Evolutionary conservation across 768 basidiomycete genomes (phyloP).

Genomic region (Cystofilobasidium ferigula): DNA sequence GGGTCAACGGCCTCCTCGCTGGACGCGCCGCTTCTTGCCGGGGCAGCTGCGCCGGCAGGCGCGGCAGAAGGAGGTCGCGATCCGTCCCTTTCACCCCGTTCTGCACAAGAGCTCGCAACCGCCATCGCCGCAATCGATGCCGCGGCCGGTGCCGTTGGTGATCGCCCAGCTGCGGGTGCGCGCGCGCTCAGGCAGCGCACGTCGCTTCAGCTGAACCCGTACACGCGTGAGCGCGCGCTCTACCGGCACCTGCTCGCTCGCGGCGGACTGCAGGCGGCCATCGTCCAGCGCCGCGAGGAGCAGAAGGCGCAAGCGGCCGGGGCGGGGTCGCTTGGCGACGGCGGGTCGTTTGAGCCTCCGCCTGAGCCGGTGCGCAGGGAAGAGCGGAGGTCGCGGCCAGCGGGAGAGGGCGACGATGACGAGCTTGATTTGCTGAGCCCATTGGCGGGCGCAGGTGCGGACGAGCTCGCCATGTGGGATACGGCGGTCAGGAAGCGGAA

Average conservation of each 20-base stretch:
- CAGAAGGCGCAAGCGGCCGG: background rate
- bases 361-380: background rate
- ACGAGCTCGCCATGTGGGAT: background rate
- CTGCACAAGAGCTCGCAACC: background rate
- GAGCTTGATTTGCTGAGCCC: background rate
- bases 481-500: background rate
- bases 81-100: background rate
- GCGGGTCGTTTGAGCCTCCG: background rate
- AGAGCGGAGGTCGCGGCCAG: background rate
- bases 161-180: background rate
- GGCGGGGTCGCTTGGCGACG: background rate
- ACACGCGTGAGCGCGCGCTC: conserved; percentile 18
- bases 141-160: no score
- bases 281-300: conserved; percentile 15
- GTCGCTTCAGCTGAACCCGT: conserved; percentile 24
- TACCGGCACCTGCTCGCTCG: conserved; percentile 12
- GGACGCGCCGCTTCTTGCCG: no score
- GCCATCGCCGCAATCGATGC: background rate
- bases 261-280: conserved; percentile 8
- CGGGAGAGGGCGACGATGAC: background rate
- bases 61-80: no score
- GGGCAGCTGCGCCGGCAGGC: no score
- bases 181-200: conserved; percentile 20
- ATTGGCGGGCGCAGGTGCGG: background rate
- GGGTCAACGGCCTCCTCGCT: no score